These are phyloP conservation scores for Lizonia empirigonia DNA, from an alignment of 2,329 filamentous ascomycete species.

Conservation along the genomic window DNA sequence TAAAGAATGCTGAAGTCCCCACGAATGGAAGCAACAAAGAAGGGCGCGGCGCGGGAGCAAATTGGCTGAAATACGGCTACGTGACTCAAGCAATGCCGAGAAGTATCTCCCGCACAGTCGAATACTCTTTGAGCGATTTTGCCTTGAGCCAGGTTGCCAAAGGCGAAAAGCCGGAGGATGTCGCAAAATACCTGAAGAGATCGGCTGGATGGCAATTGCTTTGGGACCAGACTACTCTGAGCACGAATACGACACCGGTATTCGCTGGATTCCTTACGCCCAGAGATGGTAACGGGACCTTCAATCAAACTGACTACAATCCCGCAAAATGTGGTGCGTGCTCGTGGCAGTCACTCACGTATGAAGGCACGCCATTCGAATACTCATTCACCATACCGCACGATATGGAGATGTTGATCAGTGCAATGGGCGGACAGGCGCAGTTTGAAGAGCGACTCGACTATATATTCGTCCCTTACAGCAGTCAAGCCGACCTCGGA, in stretches of 20 bases:
- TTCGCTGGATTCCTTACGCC: constrained; percentile 32
- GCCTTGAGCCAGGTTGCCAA: constrained; percentile 46
- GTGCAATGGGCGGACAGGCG: constrained; percentile 44
- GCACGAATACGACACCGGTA: constrained; percentile 27
- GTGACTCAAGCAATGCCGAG: constrained; percentile 52
- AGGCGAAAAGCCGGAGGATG: constrained; percentile 45
- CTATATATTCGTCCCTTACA: constrained; percentile 45
- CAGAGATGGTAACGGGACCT: constrained; percentile 22
- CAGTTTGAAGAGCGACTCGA: constrained; percentile 46
- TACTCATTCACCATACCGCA: constrained; percentile 49
- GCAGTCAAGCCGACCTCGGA: constrained; percentile 41
- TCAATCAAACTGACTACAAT: constrained; percentile 40
- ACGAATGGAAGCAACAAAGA: constrained; percentile 66
- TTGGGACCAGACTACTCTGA: constrained; percentile 23
- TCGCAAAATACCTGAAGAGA: constrained; percentile 46
- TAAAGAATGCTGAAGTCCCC: constrained; percentile 67
- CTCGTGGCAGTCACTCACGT: constrained; percentile 44
- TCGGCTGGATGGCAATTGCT: constrained; percentile 31
- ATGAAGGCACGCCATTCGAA: constrained; percentile 49
- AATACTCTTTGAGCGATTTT: constrained; percentile 50
- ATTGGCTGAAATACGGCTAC: constrained; percentile 69
- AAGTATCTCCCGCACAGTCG: constrained; percentile 45
- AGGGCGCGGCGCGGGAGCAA: constrained; percentile 69
- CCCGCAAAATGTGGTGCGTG: constrained; percentile 46
- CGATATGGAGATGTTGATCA: constrained; percentile 47